Evolutionary conservation across 78 protist species (phyloP).

Genomic region (Speleostelium caveatum): DNA sequence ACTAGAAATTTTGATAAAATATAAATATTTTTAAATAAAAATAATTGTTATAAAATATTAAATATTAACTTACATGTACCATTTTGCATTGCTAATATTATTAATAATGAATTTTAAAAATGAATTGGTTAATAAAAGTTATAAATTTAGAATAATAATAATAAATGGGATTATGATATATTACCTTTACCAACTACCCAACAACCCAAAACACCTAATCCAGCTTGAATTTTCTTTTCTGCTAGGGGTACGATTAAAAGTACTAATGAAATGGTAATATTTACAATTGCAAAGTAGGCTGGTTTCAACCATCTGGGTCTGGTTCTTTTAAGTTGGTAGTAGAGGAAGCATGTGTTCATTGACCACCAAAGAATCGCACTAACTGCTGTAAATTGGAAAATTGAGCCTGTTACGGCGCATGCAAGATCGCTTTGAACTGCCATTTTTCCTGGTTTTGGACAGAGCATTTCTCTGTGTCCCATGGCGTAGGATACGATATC

Average conservation of each 20-base stretch:
- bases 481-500: not conserved
- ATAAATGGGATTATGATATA: too few relatives aligned
- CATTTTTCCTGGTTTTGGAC: slow-evolving; percentile 5
- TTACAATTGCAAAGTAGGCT: not conserved
- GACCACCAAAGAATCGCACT: not conserved
- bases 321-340: not conserved
- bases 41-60: too few relatives aligned
- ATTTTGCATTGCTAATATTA: too few relatives aligned
- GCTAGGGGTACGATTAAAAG: not conserved
- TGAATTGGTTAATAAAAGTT: too few relatives aligned
- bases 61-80: too few relatives aligned
- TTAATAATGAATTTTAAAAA: too few relatives aligned
- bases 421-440: not conserved
- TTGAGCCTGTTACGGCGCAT: not conserved
- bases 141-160: too few relatives aligned
- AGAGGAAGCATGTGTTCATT: not conserved
- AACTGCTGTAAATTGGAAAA: slow-evolving; percentile 2
- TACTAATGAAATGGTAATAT: not conserved
- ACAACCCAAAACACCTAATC: slow-evolving; percentile 5
- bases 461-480: not conserved
- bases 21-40: too few relatives aligned
- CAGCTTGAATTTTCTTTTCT: not conserved
- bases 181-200: slow-evolving; percentile 4
- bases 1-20: not conserved
- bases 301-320: not conserved